Evolutionary conservation across 75 land plant species (phyloP), one percentile per base, ranked within the genome.

Genomic region (Sequoiadendron giganteum): DNA sequence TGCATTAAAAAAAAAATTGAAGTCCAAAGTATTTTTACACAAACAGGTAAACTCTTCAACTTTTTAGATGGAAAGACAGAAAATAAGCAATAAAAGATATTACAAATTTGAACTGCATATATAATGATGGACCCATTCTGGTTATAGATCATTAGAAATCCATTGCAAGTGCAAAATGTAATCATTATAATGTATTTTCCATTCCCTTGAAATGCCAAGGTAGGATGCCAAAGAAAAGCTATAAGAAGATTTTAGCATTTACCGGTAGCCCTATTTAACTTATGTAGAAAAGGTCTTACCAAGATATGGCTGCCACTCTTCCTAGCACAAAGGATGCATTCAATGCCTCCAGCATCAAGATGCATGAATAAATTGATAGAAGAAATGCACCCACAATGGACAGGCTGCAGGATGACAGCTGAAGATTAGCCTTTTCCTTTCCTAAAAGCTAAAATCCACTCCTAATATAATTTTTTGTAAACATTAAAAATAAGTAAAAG

Each of bases 311-410:
- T 47, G 52, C 25, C 84, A 45, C 84, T 82, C 52, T 91, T 95
- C 87, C 83, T 90, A 39, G 94, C 93, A 89, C 99, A 97, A 25
- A 87, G 4, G 19, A 89, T 89, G 86, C 99, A 97, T 85, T 95
- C 98, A 40, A 97, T 92, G 32, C 99, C 99, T n/a, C 99, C 99
- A 89, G 88, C 89, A 94, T 97, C 99, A 55, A 96, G 91, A 75
- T 94, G 93, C n/a, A 93, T 88, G 85, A 91, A 93, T 56, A 90
- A 86, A 91, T 90, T 88, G 73, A 88, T 87, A 19, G 99, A 97
- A 73, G 91, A 94, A 21, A 97, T 93, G 85, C 99, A 97, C 45
- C 99, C 99, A 88, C 99, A 97, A 84, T 97, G 99, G 42, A 97
- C 88, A 77, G 91, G 87, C 99, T 97, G 98, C 90, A 92, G 54